A percentile compares a stretch with the other conserved stretches of the same genome.
Evolutionary conservation across 371 early-diverging fungal species (phyloP).

Genomic region (Mucor irregularis): DNA sequence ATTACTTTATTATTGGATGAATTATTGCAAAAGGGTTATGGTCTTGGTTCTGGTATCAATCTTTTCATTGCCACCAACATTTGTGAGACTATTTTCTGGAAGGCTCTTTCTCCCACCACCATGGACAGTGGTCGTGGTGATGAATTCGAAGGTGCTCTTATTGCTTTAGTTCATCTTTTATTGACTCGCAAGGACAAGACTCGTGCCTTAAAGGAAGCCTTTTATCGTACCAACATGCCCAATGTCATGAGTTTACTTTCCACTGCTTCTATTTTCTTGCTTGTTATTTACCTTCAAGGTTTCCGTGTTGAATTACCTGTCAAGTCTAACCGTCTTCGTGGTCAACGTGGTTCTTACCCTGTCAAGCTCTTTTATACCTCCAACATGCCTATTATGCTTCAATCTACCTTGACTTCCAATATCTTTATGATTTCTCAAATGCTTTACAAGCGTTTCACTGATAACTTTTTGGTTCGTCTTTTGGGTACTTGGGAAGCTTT

Average conservation of each 20-base stretch:
- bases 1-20: conserved; percentile 99
- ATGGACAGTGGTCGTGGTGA: conserved; percentile 98
- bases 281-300: conserved; percentile 99
- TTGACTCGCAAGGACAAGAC: conserved; percentile 98
- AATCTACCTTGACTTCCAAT: conserved; percentile 97
- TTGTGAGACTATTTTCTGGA: conserved; percentile 99
- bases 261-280: conserved; percentile 92
- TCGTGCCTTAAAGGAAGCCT: conserved; percentile 96
- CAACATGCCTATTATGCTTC: conserved; percentile 99
- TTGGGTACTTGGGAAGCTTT: conserved; percentile 98
- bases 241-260: conserved; percentile 97
- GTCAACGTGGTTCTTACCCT: conserved; percentile 98
- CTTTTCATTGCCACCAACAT: conserved; percentile 99
- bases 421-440: conserved; percentile 98
- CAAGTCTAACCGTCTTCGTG: conserved; percentile 96
- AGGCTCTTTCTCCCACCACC: conserved; percentile 98
- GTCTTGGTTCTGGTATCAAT: conserved; percentile 99
- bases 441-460: conserved; percentile 96
- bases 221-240: conserved; percentile 91
- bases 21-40: conserved; percentile 99
- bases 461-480: conserved; percentile 91
- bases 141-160: conserved; percentile 99
- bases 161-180: conserved; percentile 96
- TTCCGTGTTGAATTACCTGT: conserved; percentile 99
- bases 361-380: conserved; percentile 99